Base-by-base conservation (phyloP, 2,329 filamentous ascomycete genomes). In the Pestalotiopsis sp. region DNA sequence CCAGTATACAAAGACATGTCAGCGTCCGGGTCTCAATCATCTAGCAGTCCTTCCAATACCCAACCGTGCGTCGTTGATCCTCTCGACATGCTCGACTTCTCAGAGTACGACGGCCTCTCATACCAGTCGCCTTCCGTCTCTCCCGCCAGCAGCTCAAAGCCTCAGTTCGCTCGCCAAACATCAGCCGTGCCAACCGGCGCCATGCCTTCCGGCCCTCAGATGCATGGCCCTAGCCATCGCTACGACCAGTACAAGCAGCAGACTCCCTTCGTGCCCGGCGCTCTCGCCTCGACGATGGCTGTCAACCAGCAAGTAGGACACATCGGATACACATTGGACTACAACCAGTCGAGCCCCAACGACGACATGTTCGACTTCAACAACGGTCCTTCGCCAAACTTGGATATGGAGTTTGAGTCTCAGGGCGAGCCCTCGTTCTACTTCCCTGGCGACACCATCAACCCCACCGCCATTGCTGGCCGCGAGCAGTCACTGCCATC, bases 241-340 rank as follows among this genome's bases (percentile, higher is more conserved):
- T 98, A 98, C 85, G 93, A 94, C 76, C 90, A 93, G 77, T 97
- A 98, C 84, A 93, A 94, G 83, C 96, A 99, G 80, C 95, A 98
- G 84, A 98, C 96, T 3, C 94, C 95, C 72, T 90, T 98, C 38
- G 93, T 96, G 0, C 91, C 93, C 1, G 94, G 94, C 71, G 95
- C 94, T 66, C 85, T 96, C 71, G 90, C 92, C 57, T 93, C 89
- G 80, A 92, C 95, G 13, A 88, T 96, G 77, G 92, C 93, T 45
- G 88, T 96, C 75, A 94, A 93, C 79, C 87, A 92, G 77, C 82
- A 81, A 72, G 86, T 80, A 73, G 77, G 80, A 59, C 85, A 86
- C 76, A 84, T 90, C 74, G 86, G 85, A 65, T 90, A 86, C 75
- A 82, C 81, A 69, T 77, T 87, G 69, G 84, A 86, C 61, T 89